These are phyloP conservation scores for Climacium dendroides DNA, from an alignment of 225 moss, liverwort and hornwort species.

Conservation along the genomic window DNA sequence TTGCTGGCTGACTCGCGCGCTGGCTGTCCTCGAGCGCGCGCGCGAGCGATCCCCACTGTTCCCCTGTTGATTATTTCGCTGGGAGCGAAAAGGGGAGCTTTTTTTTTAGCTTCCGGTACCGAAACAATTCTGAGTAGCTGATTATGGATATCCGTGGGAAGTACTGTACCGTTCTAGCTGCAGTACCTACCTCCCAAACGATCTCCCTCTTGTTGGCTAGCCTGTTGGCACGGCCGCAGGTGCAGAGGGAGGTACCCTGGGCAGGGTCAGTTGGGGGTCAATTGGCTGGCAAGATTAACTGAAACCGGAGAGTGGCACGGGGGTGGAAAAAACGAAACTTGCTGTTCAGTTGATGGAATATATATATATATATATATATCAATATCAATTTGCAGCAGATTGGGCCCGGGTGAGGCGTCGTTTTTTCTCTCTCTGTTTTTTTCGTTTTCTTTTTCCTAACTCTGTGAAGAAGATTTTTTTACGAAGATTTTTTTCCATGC, in stretches of 20 bases:
- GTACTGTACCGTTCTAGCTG: neutral
- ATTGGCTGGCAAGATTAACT: neutral
- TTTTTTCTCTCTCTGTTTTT: neutral
- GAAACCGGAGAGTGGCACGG: too few species aligned
- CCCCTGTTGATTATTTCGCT: neutral
- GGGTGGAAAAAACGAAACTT: neutral
- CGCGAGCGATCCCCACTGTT: neutral
- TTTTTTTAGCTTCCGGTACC: neutral
- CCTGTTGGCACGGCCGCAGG: neutral
- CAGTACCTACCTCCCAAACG: neutral
- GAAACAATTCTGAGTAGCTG: neutral
- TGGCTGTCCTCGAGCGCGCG: neutral
- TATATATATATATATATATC: too few species aligned
- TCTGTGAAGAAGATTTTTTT: neutral
- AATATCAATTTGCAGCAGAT: neutral
- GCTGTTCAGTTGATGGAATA: neutral
- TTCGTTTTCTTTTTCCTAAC: neutral
- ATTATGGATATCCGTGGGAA: neutral
- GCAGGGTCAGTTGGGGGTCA: neutral
- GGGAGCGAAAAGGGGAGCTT: neutral
- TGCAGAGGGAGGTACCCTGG: neutral
- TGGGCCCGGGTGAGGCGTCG: too few species aligned
- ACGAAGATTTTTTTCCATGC: neutral
- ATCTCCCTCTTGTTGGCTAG: neutral
- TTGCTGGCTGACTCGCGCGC: neutral